Base-by-base conservation (phyloP, 2,329 filamentous ascomycete genomes). In the Xylariaceae sp. region DNA sequence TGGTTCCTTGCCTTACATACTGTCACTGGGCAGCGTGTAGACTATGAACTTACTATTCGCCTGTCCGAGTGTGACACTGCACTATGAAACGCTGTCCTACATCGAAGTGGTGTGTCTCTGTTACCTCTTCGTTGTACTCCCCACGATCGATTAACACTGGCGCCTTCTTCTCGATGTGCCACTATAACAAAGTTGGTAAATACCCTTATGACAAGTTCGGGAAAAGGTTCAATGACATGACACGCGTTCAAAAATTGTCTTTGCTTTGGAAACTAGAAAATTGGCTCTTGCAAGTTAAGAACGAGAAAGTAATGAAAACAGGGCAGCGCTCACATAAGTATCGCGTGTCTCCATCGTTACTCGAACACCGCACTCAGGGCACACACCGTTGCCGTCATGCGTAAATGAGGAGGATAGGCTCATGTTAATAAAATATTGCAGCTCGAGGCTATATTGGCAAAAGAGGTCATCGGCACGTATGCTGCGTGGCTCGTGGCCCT, bases 1-100 rank as follows among this genome's bases (percentile, higher is more conserved):
- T n/a, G n/a, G n/a, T n/a, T n/a, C n/a, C n/a, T n/a, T n/a, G n/a
- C n/a, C n/a, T n/a, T n/a, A n/a, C n/a, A n/a, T n/a, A n/a, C n/a
- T n/a, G n/a, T n/a, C n/a, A n/a, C n/a, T n/a, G n/a, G n/a, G n/a
- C n/a, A n/a, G n/a, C n/a, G n/a, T n/a, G n/a, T n/a, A n/a, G n/a
- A n/a, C n/a, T n/a, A n/a, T n/a, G n/a, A n/a, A 53, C 50, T 53
- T 53, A 53, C 50, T 53, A 72, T 42, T 66, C 65, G 11, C 57
- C 55, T 14, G 62, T 59, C 16, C 62, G 58, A 3, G 66, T 67
- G 50, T 72, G 71, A 45, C 69, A 73, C 54, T 73, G 72, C 47
- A 68, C 62, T 10, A 71, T 52, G 47, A 73, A 73, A 17, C 69
- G 63, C 48, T 68, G 63, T 13, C 63, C 68, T 11, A 71, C 48